Percentiles rank a stretch among this genome's conserved stretches.
These are phyloP conservation scores for Arctium minus DNA, from an alignment of 129 eudicot species.

Conservation along the genomic window DNA sequence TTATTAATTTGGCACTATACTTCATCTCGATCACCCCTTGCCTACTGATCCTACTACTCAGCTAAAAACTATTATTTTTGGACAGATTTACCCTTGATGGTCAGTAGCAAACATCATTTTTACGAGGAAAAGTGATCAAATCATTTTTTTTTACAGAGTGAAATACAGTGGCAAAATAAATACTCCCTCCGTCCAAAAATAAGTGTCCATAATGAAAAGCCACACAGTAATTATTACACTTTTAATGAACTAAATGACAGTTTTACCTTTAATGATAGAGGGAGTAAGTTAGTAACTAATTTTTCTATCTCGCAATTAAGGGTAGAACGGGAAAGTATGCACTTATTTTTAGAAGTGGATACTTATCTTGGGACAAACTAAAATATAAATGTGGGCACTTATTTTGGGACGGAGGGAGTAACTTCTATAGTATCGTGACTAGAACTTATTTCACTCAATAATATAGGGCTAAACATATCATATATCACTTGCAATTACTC, in stretches of 20 bases:
- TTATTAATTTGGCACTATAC: neutral
- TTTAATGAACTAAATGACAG: neutral
- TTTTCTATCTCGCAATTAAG: neutral
- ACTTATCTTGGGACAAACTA: neutral
- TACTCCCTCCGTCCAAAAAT: neutral
- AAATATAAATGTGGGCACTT: no score
- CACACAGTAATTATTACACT: neutral
- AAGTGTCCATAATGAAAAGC: neutral
- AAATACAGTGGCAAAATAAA: neutral
- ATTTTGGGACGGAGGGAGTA: neutral
- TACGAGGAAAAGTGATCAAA: slow-evolving; percentile 6
- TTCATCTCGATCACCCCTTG: neutral
- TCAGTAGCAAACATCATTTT: neutral
- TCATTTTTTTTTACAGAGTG: neutral
- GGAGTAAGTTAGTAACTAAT: neutral
- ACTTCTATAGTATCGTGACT: neutral
- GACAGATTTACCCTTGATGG: neutral
- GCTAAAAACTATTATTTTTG: neutral
- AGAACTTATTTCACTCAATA: neutral
- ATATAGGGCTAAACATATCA: neutral
- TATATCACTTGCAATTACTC: neutral
- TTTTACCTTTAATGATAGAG: neutral
- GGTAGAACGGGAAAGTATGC: neutral
- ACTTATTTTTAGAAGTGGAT: neutral
- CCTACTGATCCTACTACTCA: neutral